A percentile compares a stretch with the other conserved stretches of the same genome.
These are phyloP conservation scores for Venturia oleaginea DNA, from an alignment of 2,329 filamentous ascomycete genomes.

Conservation along the genomic window DNA sequence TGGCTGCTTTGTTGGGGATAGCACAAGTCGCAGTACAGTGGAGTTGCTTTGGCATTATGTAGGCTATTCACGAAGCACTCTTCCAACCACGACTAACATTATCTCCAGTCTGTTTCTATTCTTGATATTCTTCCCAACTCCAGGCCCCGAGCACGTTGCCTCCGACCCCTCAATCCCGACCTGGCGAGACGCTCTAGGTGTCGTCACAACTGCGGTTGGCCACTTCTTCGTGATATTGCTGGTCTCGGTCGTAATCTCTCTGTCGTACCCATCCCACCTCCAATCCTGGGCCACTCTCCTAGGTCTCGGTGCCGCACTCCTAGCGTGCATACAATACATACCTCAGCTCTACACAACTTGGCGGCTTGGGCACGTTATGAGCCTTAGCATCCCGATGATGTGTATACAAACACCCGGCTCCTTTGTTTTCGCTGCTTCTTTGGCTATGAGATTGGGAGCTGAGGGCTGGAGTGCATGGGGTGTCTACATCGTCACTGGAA, in stretches of 20 bases:
- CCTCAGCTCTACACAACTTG: conserved; percentile 94
- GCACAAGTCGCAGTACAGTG: conserved; percentile 87
- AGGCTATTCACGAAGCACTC: conserved; percentile 28
- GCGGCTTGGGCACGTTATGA: conserved; percentile 74
- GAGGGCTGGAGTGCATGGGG: conserved; percentile 95
- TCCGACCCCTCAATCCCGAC: conserved; percentile 36
- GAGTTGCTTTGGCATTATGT: conserved; percentile 90
- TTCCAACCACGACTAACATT: background rate
- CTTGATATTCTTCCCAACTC: conserved; percentile 73
- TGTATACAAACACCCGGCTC: conserved; percentile 92
- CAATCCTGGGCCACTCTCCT: conserved; percentile 76
- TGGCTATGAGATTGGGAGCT: conserved; percentile 68
- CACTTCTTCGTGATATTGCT: conserved; percentile 67
- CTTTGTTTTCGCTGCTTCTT: conserved; percentile 77
- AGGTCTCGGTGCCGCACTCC: conserved; percentile 65
- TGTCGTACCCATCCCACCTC: conserved; percentile 54
- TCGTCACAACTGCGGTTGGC: conserved; percentile 62
- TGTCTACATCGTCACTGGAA: conserved; percentile 77
- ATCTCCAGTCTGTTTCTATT: conserved; percentile 72
- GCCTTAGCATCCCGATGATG: conserved; percentile 95
- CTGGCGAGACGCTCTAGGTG: conserved; percentile 69
- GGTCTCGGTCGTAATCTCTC: conserved; percentile 54
- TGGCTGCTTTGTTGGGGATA: conserved; percentile 77
- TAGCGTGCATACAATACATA: conserved; percentile 84
- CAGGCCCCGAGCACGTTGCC: conserved; percentile 22